Evolutionary conservation across 2,329 filamentous ascomycete genomes (phyloP), one percentile per base, ranked within the genome.

Genomic region (Calonectria pseudoreteaudii): DNA sequence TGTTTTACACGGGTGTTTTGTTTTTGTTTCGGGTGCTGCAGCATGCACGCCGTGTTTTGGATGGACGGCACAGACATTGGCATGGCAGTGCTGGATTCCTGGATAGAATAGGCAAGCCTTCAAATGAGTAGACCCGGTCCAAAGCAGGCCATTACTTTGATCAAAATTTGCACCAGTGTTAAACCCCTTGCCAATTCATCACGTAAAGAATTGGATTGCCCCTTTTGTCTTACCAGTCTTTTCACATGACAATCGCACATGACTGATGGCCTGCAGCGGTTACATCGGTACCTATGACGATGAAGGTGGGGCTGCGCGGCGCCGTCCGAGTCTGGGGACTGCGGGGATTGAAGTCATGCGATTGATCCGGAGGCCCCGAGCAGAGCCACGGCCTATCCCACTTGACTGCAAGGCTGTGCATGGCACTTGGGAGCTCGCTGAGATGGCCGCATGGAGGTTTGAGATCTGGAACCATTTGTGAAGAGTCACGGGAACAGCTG

Each of bases 231-330:
- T 26, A 28, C 11, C 28, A 20, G 13, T 49, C 67, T 74, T 74
- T 76, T 80, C 78, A 80, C 78, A 80, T 80, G 78, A 79, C 73
- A 79, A 41, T 74, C 68, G 70, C 78, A 76, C 78, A 79, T 79
- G 78, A 77, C 68, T 71, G 71, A 53, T 44, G 66, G 47, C 56
- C 72, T 64, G 70, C 72, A 70, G 62, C 52, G 52, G 60, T 66
- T 67, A 71, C 73, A 70, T 73, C 65, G 44, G 62, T 68, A 68
- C 66, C 71, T 58, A 44, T 50, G 68, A 70, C 41, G 70, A 50
- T 52, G 68, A 50, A 56, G 66, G 76, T 78, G 78, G 78, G 73
- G 64, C 75, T 44, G 28, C 38, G 60, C 68, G 66, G 72, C 66
- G 62, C 69, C 62, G 62, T 65, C 69, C 62, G 66, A 72, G 64